Evolutionary conservation across 441 rosid genomes (phyloP).

Genomic region (Macaranga tanarius): DNA sequence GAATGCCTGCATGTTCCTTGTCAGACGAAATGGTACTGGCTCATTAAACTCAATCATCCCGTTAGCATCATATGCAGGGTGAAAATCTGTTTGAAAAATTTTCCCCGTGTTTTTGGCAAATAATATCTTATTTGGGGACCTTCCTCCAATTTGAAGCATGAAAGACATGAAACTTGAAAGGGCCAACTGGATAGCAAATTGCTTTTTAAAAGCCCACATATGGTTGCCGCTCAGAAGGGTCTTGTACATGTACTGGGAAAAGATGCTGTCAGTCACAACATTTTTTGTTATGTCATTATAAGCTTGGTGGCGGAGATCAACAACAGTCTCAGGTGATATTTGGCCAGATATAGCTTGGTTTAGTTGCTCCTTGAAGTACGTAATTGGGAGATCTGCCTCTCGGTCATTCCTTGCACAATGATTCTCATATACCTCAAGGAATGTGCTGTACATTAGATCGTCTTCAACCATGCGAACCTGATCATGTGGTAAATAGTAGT

Average conservation of each 20-base stretch:
- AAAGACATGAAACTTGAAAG: conserved; percentile 96
- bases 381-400: conserved; percentile 91
- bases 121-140: conserved; percentile 96
- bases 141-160: conserved; percentile 94
- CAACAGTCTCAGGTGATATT: conserved; percentile 78
- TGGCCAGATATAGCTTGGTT: conserved; percentile 93
- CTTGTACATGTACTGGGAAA: conserved; percentile 96
- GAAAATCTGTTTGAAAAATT: conserved; percentile 95
- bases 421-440: conserved; percentile 98
- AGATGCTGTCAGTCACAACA: conserved; percentile 69
- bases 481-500: conserved; percentile 10
- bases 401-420: conserved; percentile 86
- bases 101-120: conserved; percentile 96
- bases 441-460: conserved; percentile 93
- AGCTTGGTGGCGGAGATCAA: conserved; percentile 94
- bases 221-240: conserved; percentile 78
- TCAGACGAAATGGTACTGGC: conserved; percentile 93
- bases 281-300: conserved; percentile 74
- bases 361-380: conserved; percentile 88
- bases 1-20: conserved; percentile 94
- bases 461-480: conserved; percentile 99
- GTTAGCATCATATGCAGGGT: conserved; percentile 87
- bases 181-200: conserved; percentile 92
- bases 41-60: conserved; percentile 93
- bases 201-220: conserved; percentile 97